Evolutionary conservation across 176 grass and related monocot genomes (phyloP), one percentile per base, ranked within the genome.

Genomic region (Paspalum notatum): DNA sequence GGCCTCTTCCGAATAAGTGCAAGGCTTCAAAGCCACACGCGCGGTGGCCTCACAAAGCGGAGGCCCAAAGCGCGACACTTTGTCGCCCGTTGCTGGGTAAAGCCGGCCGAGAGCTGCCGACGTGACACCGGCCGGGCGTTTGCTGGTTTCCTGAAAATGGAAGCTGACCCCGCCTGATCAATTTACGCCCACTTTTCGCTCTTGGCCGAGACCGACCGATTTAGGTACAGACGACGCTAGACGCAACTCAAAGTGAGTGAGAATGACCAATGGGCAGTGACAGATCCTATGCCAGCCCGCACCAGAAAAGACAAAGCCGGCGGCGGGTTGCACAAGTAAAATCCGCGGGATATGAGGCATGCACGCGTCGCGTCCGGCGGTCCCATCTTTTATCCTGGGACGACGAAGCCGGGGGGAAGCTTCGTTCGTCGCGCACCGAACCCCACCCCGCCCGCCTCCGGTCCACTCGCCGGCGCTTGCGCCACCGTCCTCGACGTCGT

Each of bases 381-480:
- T 27, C 52, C 8, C 12, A 22, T 6, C 17, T 50, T 76, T 82
- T 71, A 77, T 27, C 54, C 32, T 32, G 32, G 32, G 32, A 32
- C 32, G 37, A 37, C 76, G 86, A 89, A 87, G 79, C 32, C 40
- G 55, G 12, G 37, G 45, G 21, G 85, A 87, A 89, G 87, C 87
- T 85, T 89, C 82, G 53, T 85, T 89, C 82, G 53, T 88, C 61
- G 46, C 1, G 47, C 62, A 51, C 70, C 68, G 22, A 58, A 22
- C 45, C 45, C 40, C 75, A 71, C 72, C 63, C 7, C 51, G 50
- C 50, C 47, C 57, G 3, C 41, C 20, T 7, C 60, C 32, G 32
- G 32, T 3, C 60, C 59, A 14, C 43, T 54, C 58, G 58, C 80
- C 49, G 25, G 25, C 26, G 5, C 16, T 24, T 62, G 43, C 72